Conservation (phyloP, 2,329 filamentous ascomycete species). For the Pseudonectria buxi region DNA sequence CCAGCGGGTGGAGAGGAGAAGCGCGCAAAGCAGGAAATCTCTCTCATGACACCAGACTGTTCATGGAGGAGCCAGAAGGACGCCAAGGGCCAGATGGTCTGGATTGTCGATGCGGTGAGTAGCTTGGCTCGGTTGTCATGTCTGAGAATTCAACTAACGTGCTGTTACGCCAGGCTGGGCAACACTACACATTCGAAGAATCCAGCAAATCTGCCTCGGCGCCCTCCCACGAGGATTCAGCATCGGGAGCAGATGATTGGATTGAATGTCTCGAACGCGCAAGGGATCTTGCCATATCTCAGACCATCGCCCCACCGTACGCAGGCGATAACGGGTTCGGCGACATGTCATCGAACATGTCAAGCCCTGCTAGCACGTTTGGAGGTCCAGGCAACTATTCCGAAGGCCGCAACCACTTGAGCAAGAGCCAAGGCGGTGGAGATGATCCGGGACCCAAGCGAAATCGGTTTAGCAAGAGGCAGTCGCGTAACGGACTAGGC, state of each 20-base stretch:
- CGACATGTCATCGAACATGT: conserved; percentile 64
- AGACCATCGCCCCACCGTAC: conserved; percentile 61
- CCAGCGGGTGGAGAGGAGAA: conserved; percentile 93
- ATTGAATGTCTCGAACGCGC: conserved; percentile 82
- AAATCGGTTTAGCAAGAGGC: conserved; percentile 79
- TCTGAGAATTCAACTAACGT: conserved; percentile 1
- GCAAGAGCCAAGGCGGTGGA: conserved; percentile 50
- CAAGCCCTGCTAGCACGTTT: conserved; percentile 70
- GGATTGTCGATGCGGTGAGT: conserved; percentile 91
- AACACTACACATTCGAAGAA: conserved; percentile 91
- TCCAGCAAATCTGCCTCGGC: conserved; percentile 53
- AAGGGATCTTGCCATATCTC: conserved; percentile 73
- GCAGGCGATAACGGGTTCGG: conserved; percentile 60
- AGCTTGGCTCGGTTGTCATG: neutral
- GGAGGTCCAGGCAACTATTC: conserved; percentile 51
- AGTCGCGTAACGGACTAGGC: conserved; percentile 89
- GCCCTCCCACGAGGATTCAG: conserved; percentile 50
- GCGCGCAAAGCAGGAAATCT: conserved; percentile 86
- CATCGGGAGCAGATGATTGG: conserved; percentile 80
- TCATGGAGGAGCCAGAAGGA: conserved; percentile 76
- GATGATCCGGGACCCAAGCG: conserved; percentile 48
- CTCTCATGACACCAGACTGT: conserved; percentile 69
- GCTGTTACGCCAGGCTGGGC: conserved; percentile 59
- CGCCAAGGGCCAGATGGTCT: conserved; percentile 78
- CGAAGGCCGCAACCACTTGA: conserved; percentile 50